Base-by-base conservation (phyloP, 805 yeast species). In the Pichia manshurica region DNA sequence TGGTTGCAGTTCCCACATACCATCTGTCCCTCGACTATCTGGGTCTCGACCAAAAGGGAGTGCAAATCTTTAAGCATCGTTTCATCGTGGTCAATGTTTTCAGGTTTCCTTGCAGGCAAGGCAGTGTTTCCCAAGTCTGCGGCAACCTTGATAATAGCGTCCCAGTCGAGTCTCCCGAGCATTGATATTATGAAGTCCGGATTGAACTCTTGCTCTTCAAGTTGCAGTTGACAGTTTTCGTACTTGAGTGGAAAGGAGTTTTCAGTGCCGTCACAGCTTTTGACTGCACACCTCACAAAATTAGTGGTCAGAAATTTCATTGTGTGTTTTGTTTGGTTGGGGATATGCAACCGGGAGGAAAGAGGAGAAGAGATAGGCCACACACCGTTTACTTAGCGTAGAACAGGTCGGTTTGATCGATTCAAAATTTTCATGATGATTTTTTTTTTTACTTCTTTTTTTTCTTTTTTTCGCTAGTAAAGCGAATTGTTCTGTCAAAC, bases 261-360 rank as follows among this genome's bases (percentile, higher is more conserved):
- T 13, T 78, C 76, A 5, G 91, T 76, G 13, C 80, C 69, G 39
- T 83, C 88, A 62, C 99, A 93, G 2, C 81, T 59, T 60, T 84
- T 82, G 52, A 88, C 85, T 0, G 98, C 89, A 67, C 99, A 93
- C 63, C 84, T 88, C 53, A 93, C 95, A 67, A 93, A 93, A 67
- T 93, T 93, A 12, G 97, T 87, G n/a, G 99, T 91, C 23, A 93
- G 71, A 59, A 91, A 81, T 69, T 93, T 91, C 99, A 91, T 91
- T 28, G 15, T 39, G n/a, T 10, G 21, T 39, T 16, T n/a, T 2
- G 19, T 16, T 23, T 15, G 21, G n/a, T n/a, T 4, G 25, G 21
- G 31, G n/a, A n/a, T n/a, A n/a, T n/a, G n/a, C n/a, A n/a, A n/a
- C n/a, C n/a, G n/a, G n/a, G n/a, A n/a, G n/a, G n/a, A n/a, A n/a